Percentiles rank a stretch among this genome's conserved stretches.
phyloP scores from a whole-genome alignment of 345 rosid genomes.

The Euphorbia pulcherrima region DNA sequence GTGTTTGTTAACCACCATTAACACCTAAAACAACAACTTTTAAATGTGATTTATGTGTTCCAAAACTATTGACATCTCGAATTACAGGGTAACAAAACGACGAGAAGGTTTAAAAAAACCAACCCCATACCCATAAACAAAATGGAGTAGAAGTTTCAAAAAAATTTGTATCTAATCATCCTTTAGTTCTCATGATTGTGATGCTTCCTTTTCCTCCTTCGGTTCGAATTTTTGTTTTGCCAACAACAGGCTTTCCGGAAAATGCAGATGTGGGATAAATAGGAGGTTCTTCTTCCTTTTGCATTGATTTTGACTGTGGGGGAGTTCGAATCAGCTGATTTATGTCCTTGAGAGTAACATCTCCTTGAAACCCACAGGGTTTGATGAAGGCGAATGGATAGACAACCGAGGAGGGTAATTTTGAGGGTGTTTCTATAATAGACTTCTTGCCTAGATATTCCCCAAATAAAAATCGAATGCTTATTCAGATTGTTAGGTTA shows the following conservation, averaged over 20 bases:
- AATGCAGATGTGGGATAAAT: conserved; percentile 86
- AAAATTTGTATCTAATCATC: conserved; percentile 36
- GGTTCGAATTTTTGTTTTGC: conserved; percentile 89
- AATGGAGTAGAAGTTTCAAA: conserved; percentile 16
- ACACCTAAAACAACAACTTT: conserved; percentile 32
- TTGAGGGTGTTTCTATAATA: conserved; percentile 52
- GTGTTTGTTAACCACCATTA: conserved; percentile 12
- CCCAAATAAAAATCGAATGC: conserved; percentile 5
- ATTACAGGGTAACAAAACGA: conserved; percentile 16
- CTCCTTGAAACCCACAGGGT: conserved; percentile 86
- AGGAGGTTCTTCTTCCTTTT: conserved; percentile 45
- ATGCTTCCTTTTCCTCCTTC: conserved; percentile 99
- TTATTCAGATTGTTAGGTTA: too few relatives aligned
- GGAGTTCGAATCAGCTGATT: conserved; percentile 78
- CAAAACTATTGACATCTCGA: conserved; percentile 22
- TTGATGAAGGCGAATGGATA: conserved; percentile 93
- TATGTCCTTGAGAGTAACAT: conserved; percentile 90
- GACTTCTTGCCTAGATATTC: conserved; percentile 66
- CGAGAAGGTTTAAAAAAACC: not conserved
- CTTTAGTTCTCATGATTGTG: conserved; percentile 96
- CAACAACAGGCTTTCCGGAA: conserved; percentile 98
- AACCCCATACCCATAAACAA: too few relatives aligned
- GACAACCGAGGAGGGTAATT: conserved; percentile 67
- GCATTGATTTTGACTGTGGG: conserved; percentile 51
- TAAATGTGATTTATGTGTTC: conserved; percentile 29